phyloP scores from a whole-genome alignment of 257 asterid species.

The Knoxia roxburghii region DNA sequence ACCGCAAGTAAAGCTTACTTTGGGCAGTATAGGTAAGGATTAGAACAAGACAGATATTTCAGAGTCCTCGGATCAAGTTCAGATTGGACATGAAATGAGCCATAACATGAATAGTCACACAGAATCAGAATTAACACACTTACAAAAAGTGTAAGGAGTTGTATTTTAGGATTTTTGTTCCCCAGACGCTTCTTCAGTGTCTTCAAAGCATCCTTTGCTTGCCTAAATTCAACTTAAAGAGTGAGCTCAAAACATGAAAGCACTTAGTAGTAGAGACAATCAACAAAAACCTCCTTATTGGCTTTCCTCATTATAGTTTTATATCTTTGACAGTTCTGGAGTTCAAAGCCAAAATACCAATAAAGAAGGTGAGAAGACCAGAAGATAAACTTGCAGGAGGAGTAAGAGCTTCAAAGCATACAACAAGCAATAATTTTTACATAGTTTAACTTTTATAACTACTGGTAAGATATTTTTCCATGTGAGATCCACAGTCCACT shows the following conservation, averaged over 20 bases:
- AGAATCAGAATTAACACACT: slow-evolving; percentile 29
- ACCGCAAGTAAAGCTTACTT: neutral
- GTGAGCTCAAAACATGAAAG: slow-evolving; percentile 15
- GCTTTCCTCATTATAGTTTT: neutral
- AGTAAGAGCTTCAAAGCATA: neutral
- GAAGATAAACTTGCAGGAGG: neutral
- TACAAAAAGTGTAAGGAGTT: slow-evolving; percentile 85
- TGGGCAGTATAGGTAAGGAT: neutral
- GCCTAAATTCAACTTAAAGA: slow-evolving; percentile 47
- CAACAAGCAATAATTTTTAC: neutral
- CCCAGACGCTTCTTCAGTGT: slow-evolving; percentile 79
- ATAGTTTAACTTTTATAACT: neutral
- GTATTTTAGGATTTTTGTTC: slow-evolving; percentile 80
- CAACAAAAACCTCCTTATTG: neutral
- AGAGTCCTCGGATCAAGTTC: neutral
- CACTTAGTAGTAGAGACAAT: neutral
- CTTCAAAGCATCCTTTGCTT: slow-evolving; percentile 89
- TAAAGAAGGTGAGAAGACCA: neutral
- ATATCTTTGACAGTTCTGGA: neutral
- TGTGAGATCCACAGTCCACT: neutral
- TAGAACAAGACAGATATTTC: slow-evolving; percentile 1
- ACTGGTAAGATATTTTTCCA: neutral
- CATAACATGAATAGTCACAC: neutral
- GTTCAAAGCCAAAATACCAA: neutral
- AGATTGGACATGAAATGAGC: slow-evolving; percentile 3